Percentiles rank a stretch among this genome's conserved stretches.
Evolutionary conservation across 2,329 filamentous ascomycete species (phyloP).

Genomic region (Colletotrichum lupini): DNA sequence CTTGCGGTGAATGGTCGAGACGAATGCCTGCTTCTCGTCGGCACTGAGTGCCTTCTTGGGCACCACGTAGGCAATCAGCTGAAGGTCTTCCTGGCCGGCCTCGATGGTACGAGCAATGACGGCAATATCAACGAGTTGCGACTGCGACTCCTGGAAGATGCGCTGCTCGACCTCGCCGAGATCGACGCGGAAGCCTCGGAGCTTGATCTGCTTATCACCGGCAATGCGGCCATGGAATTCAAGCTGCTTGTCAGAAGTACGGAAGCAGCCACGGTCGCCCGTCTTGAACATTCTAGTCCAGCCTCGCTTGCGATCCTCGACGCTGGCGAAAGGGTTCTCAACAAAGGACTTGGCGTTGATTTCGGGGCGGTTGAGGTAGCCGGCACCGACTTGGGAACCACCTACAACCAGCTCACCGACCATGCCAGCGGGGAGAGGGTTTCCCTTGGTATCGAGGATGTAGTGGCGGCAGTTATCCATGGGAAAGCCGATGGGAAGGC

Average conservation of each 20-base stretch:
- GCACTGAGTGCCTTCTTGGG: neutral
- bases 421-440: constrained; percentile 47
- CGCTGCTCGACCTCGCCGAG: neutral
- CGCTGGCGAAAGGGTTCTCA: constrained; percentile 37
- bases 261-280: constrained; percentile 53
- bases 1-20: neutral
- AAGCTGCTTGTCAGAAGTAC: constrained; percentile 47
- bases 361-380: neutral
- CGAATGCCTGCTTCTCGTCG: neutral
- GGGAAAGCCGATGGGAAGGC: constrained; percentile 39
- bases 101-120: neutral
- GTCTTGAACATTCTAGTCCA: constrained; percentile 54
- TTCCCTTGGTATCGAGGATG: constrained; percentile 47
- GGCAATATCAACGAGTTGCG: neutral
- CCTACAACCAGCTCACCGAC: constrained; percentile 55
- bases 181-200: neutral
- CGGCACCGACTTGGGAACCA: neutral
- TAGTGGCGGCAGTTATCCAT: constrained; percentile 49
- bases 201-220: neutral
- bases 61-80: neutral
- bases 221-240: constrained; percentile 48
- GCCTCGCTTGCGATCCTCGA: constrained; percentile 38
- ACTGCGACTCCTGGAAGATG: neutral
- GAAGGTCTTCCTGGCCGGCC: neutral
- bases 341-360: neutral